A percentile compares a stretch with the other conserved stretches of the same genome.
Evolutionary conservation across 495 filamentous ascomycete genomes (phyloP).

Genomic region (Podospora pseudopauciseta): DNA sequence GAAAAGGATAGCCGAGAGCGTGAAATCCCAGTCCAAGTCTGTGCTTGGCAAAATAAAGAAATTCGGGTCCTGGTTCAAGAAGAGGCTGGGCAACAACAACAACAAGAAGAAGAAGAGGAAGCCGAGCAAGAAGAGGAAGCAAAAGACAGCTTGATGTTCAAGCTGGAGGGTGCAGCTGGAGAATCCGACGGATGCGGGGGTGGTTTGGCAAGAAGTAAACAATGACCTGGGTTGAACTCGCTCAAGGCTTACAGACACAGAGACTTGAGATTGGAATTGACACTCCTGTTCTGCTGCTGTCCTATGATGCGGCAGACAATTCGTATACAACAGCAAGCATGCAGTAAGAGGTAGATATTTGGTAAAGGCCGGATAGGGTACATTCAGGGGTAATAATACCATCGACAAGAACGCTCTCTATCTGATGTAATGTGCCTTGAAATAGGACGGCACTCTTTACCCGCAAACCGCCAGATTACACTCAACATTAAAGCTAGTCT

Average conservation of each 20-base stretch:
- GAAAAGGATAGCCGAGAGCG: not conserved
- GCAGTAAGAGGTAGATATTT: no score
- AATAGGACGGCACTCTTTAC: not conserved
- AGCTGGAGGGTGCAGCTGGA: conserved; percentile 1
- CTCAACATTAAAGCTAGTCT: not conserved
- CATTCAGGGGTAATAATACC: not conserved
- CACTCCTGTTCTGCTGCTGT: not conserved
- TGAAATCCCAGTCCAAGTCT: not conserved
- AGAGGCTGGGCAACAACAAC: not conserved
- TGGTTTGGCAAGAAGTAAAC: not conserved
- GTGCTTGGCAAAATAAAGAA: not conserved
- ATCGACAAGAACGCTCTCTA: not conserved
- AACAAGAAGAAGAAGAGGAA: not conserved
- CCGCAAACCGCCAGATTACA: not conserved
- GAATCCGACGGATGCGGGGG: not conserved
- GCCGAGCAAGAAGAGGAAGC: not conserved
- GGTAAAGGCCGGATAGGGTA: not conserved
- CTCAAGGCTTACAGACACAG: no score
- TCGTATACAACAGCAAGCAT: no score
- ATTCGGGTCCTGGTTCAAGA: not conserved
- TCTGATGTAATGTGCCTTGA: not conserved
- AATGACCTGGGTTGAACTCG: not conserved
- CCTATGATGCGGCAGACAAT: no score
- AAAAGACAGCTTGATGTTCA: not conserved
- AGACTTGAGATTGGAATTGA: not conserved